These are phyloP conservation scores for Posidonia oceanica DNA, from an alignment of 116 monocot genomes.

Conservation along the genomic window DNA sequence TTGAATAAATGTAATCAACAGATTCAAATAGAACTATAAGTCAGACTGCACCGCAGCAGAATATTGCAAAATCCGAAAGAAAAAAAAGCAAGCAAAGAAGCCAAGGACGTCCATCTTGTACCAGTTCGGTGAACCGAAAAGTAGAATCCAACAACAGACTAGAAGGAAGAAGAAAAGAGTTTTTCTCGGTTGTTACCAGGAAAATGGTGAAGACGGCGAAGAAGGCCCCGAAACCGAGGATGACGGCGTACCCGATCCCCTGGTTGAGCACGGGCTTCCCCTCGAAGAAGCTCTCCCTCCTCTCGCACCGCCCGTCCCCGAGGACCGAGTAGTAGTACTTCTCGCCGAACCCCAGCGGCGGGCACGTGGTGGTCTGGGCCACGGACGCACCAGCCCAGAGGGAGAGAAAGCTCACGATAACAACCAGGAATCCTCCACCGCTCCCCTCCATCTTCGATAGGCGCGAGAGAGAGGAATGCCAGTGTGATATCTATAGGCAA, in stretches of 20 bases:
- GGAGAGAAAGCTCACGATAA: too few species aligned
- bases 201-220: constrained; percentile 96
- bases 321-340: constrained; percentile 68
- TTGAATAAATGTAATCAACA: too few species aligned
- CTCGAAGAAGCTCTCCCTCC: constrained; percentile 68
- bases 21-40: too few species aligned
- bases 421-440: too few species aligned
- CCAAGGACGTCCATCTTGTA: not conserved
- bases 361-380: constrained; percentile 33
- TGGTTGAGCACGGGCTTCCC: constrained; percentile 67
- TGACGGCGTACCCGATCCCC: constrained; percentile 74
- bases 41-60: too few species aligned
- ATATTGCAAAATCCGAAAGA: not conserved
- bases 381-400: constrained; percentile 2
- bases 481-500: too few species aligned
- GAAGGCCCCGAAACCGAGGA: constrained; percentile 90
- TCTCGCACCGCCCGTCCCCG: constrained; percentile 39
- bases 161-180: too few species aligned
- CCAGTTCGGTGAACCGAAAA: too few species aligned
- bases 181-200: constrained; percentile 36
- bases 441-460: too few species aligned
- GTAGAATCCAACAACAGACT: too few species aligned
- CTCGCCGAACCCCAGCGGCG: constrained; percentile 51
- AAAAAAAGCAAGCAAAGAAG: not conserved
- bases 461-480: too few species aligned